These are phyloP conservation scores for Rossbeevera mucosa DNA, from an alignment of 768 basidiomycete genomes.

Conservation along the genomic window DNA sequence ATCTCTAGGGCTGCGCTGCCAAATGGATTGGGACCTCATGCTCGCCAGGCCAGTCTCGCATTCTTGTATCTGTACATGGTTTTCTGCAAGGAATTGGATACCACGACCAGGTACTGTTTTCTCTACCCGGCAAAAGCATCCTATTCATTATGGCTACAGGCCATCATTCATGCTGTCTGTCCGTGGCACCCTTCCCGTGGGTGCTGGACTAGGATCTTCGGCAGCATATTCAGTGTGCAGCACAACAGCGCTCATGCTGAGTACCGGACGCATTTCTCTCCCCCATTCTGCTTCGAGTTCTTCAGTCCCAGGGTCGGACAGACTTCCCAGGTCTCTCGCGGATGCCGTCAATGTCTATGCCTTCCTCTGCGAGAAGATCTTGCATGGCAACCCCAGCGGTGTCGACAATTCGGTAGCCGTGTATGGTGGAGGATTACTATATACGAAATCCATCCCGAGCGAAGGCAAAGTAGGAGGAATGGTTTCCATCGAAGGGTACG, in stretches of 20 bases:
- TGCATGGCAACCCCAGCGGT: slow-evolving; percentile 96
- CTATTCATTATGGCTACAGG: slow-evolving; percentile 34
- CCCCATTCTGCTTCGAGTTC: slow-evolving; percentile 29
- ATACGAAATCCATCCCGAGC: slow-evolving; percentile 60
- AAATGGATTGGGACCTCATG: slow-evolving; percentile 28
- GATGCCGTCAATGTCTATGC: slow-evolving; percentile 90
- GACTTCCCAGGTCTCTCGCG: slow-evolving; percentile 58
- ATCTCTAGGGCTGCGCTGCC: slow-evolving; percentile 47
- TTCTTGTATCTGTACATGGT: slow-evolving; percentile 95
- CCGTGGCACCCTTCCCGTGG: slow-evolving; percentile 87
- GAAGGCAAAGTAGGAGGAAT: slow-evolving; percentile 73
- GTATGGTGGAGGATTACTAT: slow-evolving; percentile 88
- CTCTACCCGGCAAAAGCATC: slow-evolving; percentile 14
- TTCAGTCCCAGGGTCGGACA: slow-evolving; percentile 41
- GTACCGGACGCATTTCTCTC: slow-evolving; percentile 61
- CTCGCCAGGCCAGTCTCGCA: slow-evolving; percentile 53
- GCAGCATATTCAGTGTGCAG: slow-evolving; percentile 92
- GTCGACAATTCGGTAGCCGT: slow-evolving; percentile 95
- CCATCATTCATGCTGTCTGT: slow-evolving; percentile 75
- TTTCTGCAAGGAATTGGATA: slow-evolving; percentile 42
- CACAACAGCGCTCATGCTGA: slow-evolving; percentile 73
- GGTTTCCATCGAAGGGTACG: slow-evolving; percentile 82
- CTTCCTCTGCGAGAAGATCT: slow-evolving; percentile 90
- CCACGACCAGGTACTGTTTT: slow-evolving; percentile 49
- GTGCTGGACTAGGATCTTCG: slow-evolving; percentile 94